These are phyloP conservation scores for Phlebopus sp. DNA, from an alignment of 1,284 basidiomycete genomes.

Conservation along the genomic window DNA sequence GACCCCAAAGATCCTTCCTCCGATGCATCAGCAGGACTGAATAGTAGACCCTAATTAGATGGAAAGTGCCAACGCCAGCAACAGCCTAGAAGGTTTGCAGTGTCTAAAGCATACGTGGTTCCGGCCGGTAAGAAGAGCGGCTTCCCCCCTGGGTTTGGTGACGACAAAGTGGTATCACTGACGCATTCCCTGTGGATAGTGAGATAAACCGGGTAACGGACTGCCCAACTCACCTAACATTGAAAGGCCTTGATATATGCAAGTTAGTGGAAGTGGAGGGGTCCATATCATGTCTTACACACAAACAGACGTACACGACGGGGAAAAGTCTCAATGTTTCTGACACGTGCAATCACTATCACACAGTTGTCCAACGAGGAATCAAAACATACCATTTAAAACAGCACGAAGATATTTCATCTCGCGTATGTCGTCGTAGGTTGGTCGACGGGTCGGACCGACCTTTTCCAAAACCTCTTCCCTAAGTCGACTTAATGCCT, in stretches of 20 bases:
- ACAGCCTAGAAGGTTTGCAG: not conserved
- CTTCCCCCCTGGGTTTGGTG: conserved; percentile 41
- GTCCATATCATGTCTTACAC: not conserved
- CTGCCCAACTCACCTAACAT: conserved; percentile 36
- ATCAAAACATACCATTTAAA: conserved; percentile 47
- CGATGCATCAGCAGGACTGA: conserved; percentile 63
- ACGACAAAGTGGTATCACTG: conserved; percentile 43
- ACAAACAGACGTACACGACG: conserved; percentile 43
- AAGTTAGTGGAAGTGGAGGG: not conserved
- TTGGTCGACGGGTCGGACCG: conserved; percentile 44
- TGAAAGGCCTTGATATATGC: conserved; percentile 42
- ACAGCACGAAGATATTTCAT: conserved; percentile 61
- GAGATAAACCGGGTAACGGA: not conserved
- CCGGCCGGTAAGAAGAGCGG: conserved; percentile 53
- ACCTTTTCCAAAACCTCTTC: conserved; percentile 51
- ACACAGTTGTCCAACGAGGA: not conserved
- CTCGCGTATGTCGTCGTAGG: conserved; percentile 51
- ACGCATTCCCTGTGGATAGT: conserved; percentile 33
- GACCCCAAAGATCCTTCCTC: conserved; percentile 63
- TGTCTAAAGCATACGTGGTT: conserved; percentile 44
- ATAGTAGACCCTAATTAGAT: conserved; percentile 40
- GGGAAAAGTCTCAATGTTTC: conserved; percentile 63
- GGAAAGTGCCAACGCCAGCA: conserved; percentile 1
- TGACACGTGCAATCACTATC: conserved; percentile 17
- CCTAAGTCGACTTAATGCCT: conserved; percentile 44